phyloP scores from a whole-genome alignment of 768 basidiomycete genomes.

The Suillus decipiens region DNA sequence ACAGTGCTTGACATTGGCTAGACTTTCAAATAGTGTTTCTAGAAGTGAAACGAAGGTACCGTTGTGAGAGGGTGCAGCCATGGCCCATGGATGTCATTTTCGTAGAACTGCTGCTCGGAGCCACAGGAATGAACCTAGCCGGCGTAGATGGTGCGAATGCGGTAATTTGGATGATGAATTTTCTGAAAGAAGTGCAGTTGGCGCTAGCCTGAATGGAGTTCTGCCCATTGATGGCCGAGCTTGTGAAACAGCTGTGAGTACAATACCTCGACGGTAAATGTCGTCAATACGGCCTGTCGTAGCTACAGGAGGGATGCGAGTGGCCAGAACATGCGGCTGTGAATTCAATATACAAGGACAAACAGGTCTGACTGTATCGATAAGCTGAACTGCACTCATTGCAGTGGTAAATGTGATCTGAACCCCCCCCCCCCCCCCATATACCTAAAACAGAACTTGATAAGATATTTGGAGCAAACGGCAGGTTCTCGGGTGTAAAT shows the following conservation, averaged over 20 bases:
- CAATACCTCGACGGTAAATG: conserved; percentile 22
- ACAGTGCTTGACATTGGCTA: conserved; percentile 1
- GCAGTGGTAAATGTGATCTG: conserved; percentile 68
- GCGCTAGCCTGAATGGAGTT: background rate
- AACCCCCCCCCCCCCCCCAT: no score
- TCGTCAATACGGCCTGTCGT: conserved; percentile 6
- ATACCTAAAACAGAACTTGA: conserved; percentile 45
- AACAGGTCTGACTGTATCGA: conserved; percentile 61
- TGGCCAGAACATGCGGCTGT: conserved; percentile 22
- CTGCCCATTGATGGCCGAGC: conserved; percentile 12
- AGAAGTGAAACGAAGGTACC: conserved; percentile 27
- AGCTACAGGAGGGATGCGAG: conserved; percentile 20
- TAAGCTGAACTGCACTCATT: conserved; percentile 53
- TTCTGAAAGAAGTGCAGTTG: background rate
- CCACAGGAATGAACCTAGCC: conserved; percentile 11
- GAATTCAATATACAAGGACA: conserved; percentile 75
- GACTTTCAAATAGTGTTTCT: conserved; percentile 15
- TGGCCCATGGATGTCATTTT: background rate
- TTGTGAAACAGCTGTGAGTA: background rate
- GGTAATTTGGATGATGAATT: conserved; percentile 7
- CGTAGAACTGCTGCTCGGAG: conserved; percentile 5
- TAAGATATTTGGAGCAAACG: background rate
- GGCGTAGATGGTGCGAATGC: conserved; percentile 13
- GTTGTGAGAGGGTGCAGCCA: conserved; percentile 28
- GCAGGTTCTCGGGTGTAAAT: conserved; percentile 51